Percentiles rank a stretch among this genome's conserved stretches.
These are phyloP conservation scores for Apophysomyces variabilis DNA, from an alignment of 371 early-diverging fungal species.

Conservation along the genomic window DNA sequence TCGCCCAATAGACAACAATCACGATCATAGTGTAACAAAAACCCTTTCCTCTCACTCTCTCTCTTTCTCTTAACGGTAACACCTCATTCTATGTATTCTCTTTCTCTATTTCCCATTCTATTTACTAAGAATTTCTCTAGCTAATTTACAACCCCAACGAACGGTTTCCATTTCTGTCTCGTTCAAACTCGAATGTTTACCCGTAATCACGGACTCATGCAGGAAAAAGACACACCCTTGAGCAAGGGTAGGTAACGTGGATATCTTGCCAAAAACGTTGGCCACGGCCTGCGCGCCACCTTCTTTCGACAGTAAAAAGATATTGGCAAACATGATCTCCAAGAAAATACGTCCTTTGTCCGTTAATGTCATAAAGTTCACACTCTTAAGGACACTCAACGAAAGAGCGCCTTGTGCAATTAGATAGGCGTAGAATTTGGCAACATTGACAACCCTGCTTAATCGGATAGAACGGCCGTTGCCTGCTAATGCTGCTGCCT, in stretches of 20 bases:
- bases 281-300: slow-evolving; percentile 56
- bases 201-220: slow-evolving; percentile 62
- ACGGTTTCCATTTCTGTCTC: slow-evolving; percentile 60
- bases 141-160: slow-evolving; percentile 66
- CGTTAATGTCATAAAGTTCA: slow-evolving; percentile 74
- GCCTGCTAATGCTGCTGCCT: slow-evolving; percentile 19
- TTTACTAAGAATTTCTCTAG: slow-evolving; percentile 58
- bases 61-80: no score
- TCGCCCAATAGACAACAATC: not conserved
- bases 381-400: slow-evolving; percentile 70
- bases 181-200: slow-evolving; percentile 31
- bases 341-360: slow-evolving; percentile 67
- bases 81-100: no score
- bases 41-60: not conserved
- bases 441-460: slow-evolving; percentile 71
- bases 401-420: slow-evolving; percentile 66
- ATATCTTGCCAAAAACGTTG: slow-evolving; percentile 62
- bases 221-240: slow-evolving; percentile 79
- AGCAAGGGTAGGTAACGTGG: slow-evolving; percentile 64
- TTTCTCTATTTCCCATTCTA: slow-evolving; percentile 3
- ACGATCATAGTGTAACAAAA: not conserved
- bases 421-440: slow-evolving; percentile 75
- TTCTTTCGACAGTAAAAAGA: slow-evolving; percentile 42
- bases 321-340: slow-evolving; percentile 66
- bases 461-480: slow-evolving; percentile 51